A percentile compares a stretch with the other conserved stretches of the same genome.
Evolutionary conservation across 345 rosid species (phyloP).

Genomic region (Pistacia integerrima): DNA sequence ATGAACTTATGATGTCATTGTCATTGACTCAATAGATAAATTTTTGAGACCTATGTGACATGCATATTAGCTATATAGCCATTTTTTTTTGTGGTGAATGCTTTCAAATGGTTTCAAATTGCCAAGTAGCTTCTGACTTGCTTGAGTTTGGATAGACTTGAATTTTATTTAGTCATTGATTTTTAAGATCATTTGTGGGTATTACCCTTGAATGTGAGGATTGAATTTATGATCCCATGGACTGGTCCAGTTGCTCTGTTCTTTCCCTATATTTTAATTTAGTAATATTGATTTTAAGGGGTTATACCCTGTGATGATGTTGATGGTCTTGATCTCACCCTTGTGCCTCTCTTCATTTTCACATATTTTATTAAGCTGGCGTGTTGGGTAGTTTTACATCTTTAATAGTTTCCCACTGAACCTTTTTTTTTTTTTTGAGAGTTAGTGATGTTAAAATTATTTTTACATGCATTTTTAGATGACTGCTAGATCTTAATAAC

Average conservation of each 20-base stretch:
- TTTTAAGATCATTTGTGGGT: background rate
- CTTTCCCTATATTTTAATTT: background rate
- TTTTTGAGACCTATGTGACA: background rate
- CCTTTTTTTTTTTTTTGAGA: background rate
- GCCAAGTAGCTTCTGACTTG: background rate
- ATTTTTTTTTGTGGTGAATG: background rate
- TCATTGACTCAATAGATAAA: background rate
- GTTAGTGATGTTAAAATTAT: background rate
- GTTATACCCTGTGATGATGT: background rate
- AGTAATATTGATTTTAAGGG: background rate
- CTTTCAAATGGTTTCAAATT: slow-evolving; percentile 5
- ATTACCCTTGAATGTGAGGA: background rate
- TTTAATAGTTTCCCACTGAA: background rate
- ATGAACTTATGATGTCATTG: background rate
- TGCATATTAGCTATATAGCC: background rate
- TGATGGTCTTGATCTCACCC: background rate
- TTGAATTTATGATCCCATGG: background rate
- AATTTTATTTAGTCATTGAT: background rate
- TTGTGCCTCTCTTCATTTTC: background rate
- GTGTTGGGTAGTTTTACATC: slow-evolving; percentile 22
- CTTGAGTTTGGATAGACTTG: background rate
- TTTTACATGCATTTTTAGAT: slow-evolving; percentile 5
- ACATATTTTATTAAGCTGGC: background rate
- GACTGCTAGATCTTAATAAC: slow-evolving; percentile 1
- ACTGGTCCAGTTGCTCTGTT: background rate